Base-by-base conservation (phyloP, 2,329 filamentous ascomycete genomes). In the Ophiosphaerella korrae region DNA sequence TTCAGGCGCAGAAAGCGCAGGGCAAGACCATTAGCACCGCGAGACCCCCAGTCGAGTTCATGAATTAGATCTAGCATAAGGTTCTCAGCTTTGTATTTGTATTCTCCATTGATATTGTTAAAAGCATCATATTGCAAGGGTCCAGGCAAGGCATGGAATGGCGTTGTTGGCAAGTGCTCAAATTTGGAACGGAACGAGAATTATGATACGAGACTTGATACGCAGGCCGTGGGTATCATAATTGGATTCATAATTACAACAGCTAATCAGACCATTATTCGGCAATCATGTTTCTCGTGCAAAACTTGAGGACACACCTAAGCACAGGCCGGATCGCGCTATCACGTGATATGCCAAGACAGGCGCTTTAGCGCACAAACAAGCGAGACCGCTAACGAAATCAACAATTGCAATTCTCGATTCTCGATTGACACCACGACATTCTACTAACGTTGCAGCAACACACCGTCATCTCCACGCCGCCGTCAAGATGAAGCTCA, bases 401-500 rank as follows among this genome's bases (percentile, higher is more conserved):
- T 23, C 35, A 56, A 52, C 43, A 48, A 7, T 29, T 43, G 51
- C 47, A 49, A 56, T 48, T 42, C 42, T 60, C 52, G 42, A 55
- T 49, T 13, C 46, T 46, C 55, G 40, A 32, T 9, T 14, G 33
- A 47, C 48, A 23, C 24, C 52, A 58, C 60, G 67, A 67, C 67
- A 65, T 68, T 54, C 60, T 65, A 70, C 67, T 67, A 67, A 70
- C 67, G 64, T 68, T 71, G 67, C 68, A 69, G 67, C 66, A 65
- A 58, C 60, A 55, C 58, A 53, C 61, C 57, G 59, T 57, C 65
- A 57, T 64, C 63, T 59, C 62, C 66, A 69, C 64, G 61, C 61
- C 63, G 56, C 60, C 66, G 71, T 70, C 69, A 72, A 84, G 82
- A 89, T 89, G 87, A 89, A 90, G 84, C 83, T 88, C 78, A 88